A percentile compares a stretch with the other conserved stretches of the same genome.
Evolutionary conservation across 306 rosid species (phyloP).

Genomic region (Lablab purpureus): DNA sequence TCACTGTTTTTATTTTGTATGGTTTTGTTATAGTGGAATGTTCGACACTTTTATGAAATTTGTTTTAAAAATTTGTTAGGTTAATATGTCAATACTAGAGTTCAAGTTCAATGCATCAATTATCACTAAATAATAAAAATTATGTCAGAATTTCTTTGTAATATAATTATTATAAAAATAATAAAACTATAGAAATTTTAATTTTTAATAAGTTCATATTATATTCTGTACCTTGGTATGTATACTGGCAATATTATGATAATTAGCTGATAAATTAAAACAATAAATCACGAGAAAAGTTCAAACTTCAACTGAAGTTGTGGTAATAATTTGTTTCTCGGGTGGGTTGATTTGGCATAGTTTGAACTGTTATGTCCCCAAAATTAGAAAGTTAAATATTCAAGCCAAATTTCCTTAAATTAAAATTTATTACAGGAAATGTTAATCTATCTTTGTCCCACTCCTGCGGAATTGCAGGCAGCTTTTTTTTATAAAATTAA

Average conservation of each 20-base stretch:
- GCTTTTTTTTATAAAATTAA: too few relatives aligned
- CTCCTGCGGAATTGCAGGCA: background rate
- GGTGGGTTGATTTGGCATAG: background rate
- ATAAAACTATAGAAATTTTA: too few relatives aligned
- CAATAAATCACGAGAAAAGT: background rate
- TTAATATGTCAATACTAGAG: background rate
- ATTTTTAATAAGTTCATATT: too few relatives aligned
- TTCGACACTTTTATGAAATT: background rate
- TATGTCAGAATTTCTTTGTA: background rate
- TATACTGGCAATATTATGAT: background rate
- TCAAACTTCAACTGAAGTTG: too few relatives aligned
- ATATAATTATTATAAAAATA: too few relatives aligned
- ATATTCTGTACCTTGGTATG: too few relatives aligned
- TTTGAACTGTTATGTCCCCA: background rate
- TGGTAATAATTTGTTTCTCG: too few relatives aligned
- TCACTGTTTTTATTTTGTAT: background rate
- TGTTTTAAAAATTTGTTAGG: background rate
- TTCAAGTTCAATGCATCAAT: background rate
- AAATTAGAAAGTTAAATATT: too few relatives aligned
- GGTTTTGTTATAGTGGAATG: background rate
- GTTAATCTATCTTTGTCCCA: background rate
- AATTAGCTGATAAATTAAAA: background rate
- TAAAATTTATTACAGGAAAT: too few relatives aligned
- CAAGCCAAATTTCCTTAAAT: background rate
- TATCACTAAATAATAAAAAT: background rate